These are phyloP conservation scores for Carpinus fangiana DNA, from an alignment of 306 rosid genomes.

Conservation along the genomic window DNA sequence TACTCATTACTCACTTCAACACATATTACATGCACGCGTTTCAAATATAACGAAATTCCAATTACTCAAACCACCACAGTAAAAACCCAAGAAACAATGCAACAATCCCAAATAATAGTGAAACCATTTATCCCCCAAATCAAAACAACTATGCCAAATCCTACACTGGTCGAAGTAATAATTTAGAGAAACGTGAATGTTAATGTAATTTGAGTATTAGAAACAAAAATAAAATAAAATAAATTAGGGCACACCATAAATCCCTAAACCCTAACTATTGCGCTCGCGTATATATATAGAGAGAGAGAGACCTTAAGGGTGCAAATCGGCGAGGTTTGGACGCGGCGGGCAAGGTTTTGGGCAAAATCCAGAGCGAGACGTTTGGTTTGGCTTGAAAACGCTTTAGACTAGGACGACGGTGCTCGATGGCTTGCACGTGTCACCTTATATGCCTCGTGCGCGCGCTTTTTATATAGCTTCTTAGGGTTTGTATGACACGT, in stretches of 20 bases:
- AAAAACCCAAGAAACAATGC: neutral
- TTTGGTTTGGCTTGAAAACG: too few relatives aligned
- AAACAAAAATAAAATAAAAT: too few relatives aligned
- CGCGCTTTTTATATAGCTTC: too few relatives aligned
- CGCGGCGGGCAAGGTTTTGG: neutral
- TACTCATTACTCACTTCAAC: neutral
- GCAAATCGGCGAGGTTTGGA: constrained; percentile 3
- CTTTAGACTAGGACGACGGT: too few relatives aligned
- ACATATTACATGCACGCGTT: neutral
- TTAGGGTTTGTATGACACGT: too few relatives aligned
- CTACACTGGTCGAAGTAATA: neutral
- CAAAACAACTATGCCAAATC: neutral
- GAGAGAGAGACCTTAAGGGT: neutral
- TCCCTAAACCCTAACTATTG: constrained; percentile 7
- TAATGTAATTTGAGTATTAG: neutral
- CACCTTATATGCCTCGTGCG: too few relatives aligned
- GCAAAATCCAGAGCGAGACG: neutral
- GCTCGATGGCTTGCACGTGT: too few relatives aligned
- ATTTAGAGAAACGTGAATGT: neutral
- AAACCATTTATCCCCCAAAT: neutral
- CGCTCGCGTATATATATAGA: neutral
- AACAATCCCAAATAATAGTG: neutral
- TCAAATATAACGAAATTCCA: neutral
- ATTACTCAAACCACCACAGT: neutral
- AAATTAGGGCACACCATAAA: neutral